Conservation (phyloP, 2,329 filamentous ascomycete species). For the Aspergillus persii region DNA sequence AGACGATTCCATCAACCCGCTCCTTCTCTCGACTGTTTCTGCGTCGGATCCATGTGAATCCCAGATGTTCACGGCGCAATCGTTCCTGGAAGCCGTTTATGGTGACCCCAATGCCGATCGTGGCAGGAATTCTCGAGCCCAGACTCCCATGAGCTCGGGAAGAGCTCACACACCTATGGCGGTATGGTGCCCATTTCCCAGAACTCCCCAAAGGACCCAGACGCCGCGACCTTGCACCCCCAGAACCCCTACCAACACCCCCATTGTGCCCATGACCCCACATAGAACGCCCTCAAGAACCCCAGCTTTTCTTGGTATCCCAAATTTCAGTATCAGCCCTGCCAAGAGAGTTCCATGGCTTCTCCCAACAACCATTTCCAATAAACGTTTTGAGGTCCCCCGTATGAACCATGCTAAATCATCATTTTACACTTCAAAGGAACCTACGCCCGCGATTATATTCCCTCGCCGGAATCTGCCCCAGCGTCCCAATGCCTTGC, state of each 20-base stretch:
- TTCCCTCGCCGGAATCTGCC: slow-evolving; percentile 59
- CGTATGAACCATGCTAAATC: slow-evolving; percentile 37
- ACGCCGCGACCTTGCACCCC: slow-evolving; percentile 12
- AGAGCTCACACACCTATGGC: slow-evolving; percentile 45
- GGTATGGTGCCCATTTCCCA: slow-evolving; percentile 41
- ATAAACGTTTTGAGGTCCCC: slow-evolving; percentile 16
- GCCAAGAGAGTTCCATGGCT: slow-evolving; percentile 15
- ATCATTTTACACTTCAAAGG: slow-evolving; percentile 47
- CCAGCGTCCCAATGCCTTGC: slow-evolving; percentile 67
- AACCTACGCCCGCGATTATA: slow-evolving; percentile 57
- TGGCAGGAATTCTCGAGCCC: slow-evolving; percentile 62
- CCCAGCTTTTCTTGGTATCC: slow-evolving; percentile 5
- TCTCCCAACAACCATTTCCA: slow-evolving; percentile 22
- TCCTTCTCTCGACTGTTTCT: slow-evolving; percentile 70
- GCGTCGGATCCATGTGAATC: slow-evolving; percentile 80
- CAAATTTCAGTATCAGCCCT: slow-evolving; percentile 2
- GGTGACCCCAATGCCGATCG: slow-evolving; percentile 59
- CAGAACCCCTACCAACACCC: background rate
- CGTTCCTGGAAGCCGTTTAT: slow-evolving; percentile 77
- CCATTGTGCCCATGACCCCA: slow-evolving; percentile 8
- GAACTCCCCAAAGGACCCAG: slow-evolving; percentile 19
- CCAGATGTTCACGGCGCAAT: slow-evolving; percentile 67
- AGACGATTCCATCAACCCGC: slow-evolving; percentile 50
- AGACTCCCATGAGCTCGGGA: slow-evolving; percentile 62
- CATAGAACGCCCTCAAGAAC: background rate